Evolutionary conservation across 192 early-diverging fungal species (phyloP).

Genomic region (Allomyces arbusculus): DNA sequence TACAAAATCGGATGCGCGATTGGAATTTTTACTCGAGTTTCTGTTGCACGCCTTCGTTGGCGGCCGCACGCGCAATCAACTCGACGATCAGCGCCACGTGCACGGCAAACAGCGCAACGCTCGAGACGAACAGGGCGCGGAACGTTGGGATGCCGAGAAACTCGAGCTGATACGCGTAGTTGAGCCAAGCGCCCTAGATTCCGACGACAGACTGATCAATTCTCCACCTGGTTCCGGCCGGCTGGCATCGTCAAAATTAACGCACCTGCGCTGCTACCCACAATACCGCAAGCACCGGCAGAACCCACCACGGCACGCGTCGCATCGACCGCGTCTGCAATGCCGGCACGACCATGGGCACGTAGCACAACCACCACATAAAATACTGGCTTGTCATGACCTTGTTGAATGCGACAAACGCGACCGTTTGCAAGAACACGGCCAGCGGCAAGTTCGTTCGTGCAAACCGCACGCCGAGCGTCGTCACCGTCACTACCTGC

Average conservation of each 20-base stretch:
- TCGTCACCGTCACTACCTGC: constrained; percentile 44
- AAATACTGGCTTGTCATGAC: constrained; percentile 93
- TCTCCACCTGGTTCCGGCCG: constrained; percentile 8
- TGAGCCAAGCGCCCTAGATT: constrained; percentile 66
- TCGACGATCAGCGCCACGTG: background rate
- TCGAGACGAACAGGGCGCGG: background rate
- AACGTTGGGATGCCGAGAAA: constrained; percentile 39
- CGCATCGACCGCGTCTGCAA: constrained; percentile 21
- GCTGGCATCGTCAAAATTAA: background rate
- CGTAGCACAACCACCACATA: constrained; percentile 93
- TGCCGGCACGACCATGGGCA: constrained; percentile 66
- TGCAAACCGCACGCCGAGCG: constrained; percentile 45
- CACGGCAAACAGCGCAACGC: background rate
- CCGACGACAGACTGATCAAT: constrained; percentile 7
- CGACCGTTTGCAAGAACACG: constrained; percentile 81
- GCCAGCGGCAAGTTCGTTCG: constrained; percentile 67
- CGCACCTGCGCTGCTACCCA: constrained; percentile 54
- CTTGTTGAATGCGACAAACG: constrained; percentile 91
- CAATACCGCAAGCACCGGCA: constrained; percentile 2
- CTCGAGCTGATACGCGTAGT: constrained; percentile 67
- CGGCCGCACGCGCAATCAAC: background rate
- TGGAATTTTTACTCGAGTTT: too few relatives aligned
- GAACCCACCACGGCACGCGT: constrained; percentile 29
- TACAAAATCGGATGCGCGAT: too few relatives aligned
- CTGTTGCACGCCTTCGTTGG: too few relatives aligned